Percentiles rank a stretch among this genome's conserved stretches.
phyloP scores from a whole-genome alignment of 257 asterid species.

The Solanum virginianum region DNA sequence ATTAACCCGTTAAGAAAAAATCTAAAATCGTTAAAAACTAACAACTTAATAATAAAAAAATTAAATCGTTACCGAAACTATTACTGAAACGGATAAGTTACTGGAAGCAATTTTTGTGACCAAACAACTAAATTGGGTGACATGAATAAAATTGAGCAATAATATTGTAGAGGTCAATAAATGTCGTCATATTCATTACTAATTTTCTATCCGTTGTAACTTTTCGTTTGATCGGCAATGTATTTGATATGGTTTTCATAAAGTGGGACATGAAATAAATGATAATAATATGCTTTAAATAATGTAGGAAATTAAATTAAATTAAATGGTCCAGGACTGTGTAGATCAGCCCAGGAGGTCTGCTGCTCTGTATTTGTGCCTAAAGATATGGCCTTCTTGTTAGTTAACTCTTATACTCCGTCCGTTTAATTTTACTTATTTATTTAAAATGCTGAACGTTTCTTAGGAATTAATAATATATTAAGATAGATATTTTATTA shows the following conservation, averaged over 20 bases:
- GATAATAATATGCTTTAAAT: not conserved
- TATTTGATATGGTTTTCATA: not conserved
- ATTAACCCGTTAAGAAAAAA: too few species aligned
- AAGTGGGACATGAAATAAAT: not conserved
- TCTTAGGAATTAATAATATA: not conserved
- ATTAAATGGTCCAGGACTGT: not conserved
- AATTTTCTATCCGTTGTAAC: not conserved
- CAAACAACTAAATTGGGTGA: not conserved
- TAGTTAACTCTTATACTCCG: not conserved
- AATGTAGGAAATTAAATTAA: not conserved
- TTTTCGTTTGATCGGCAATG: not conserved
- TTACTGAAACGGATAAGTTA: too few species aligned
- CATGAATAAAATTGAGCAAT: not conserved
- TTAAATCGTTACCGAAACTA: too few species aligned
- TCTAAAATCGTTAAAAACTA: rapidly evolving
- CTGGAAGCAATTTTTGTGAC: not conserved
- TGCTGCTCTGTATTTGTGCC: not conserved
- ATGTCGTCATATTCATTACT: not conserved
- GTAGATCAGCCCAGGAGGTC: not conserved
- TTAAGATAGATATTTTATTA: too few species aligned
- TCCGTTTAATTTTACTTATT: not conserved
- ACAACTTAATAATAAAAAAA: too few species aligned
- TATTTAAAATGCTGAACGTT: rapidly evolving
- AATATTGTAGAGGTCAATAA: not conserved
- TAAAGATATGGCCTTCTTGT: not conserved